Percentiles rank a stretch among this genome's conserved stretches.
These are phyloP conservation scores for Posidonia oceanica DNA, from an alignment of 116 monocot species.

Conservation along the genomic window DNA sequence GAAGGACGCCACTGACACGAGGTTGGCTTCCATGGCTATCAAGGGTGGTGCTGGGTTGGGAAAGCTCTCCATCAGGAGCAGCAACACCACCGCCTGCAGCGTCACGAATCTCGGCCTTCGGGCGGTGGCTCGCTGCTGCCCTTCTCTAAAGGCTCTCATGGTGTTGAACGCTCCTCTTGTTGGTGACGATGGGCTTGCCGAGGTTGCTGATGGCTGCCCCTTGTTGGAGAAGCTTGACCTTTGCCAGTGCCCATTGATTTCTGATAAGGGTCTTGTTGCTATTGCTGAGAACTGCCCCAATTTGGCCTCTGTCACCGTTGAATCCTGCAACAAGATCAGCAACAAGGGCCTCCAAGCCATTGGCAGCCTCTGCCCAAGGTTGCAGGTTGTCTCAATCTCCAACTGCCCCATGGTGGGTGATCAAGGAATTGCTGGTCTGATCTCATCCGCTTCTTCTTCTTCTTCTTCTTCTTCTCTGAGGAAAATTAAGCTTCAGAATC, in stretches of 20 bases:
- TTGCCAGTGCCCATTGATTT: conserved; percentile 45
- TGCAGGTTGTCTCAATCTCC: conserved; percentile 41
- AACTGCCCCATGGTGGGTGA: conserved; percentile 54
- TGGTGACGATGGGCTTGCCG: conserved; percentile 39
- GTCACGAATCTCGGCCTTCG: too few species aligned
- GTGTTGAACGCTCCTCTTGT: too few species aligned
- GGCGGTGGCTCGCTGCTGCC: too few species aligned
- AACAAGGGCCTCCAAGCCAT: conserved; percentile 53
- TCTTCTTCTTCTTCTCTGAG: conserved; percentile 16
- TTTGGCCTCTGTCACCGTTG: conserved; percentile 34
- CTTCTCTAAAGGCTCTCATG: too few species aligned
- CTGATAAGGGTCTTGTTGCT: conserved; percentile 58
- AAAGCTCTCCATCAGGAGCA: conserved; percentile 30
- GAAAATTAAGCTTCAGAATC: conserved; percentile 49
- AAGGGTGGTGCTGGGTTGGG: conserved; percentile 24
- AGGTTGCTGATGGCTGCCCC: conserved; percentile 62
- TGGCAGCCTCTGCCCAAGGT: conserved; percentile 36
- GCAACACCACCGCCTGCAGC: too few species aligned
- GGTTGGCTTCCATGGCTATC: conserved; percentile 55
- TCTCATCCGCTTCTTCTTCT: conserved; percentile 36
- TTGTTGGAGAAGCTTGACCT: conserved; percentile 63
- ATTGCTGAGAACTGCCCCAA: conserved; percentile 68
- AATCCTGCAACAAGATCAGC: conserved; percentile 43
- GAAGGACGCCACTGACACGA: conserved; percentile 55
- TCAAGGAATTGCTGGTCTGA: conserved; percentile 43